Evolutionary conservation across 179 eudicot genomes (phyloP).

Genomic region (Sideroxylon spinosum): DNA sequence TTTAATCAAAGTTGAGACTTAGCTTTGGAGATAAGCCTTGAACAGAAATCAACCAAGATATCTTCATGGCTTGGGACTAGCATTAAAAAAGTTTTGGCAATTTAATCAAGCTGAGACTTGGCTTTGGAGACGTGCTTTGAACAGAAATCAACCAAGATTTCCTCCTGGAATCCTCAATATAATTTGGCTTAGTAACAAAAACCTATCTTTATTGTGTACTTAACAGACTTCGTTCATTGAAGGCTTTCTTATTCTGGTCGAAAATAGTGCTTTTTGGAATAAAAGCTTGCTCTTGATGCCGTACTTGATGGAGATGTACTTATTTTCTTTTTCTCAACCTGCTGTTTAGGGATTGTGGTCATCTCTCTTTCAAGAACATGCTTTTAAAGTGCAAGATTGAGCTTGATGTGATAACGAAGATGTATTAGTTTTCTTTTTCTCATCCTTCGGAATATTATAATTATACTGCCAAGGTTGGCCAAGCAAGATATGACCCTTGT

Average conservation of each 20-base stretch:
- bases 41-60: neutral
- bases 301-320: neutral
- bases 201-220: neutral
- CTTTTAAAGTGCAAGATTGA: no score
- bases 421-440: no score
- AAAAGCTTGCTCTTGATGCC: neutral
- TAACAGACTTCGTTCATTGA: slow-evolving; percentile 1
- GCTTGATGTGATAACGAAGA: no score
- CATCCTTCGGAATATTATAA: no score
- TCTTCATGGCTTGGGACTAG: neutral
- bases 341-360: neutral
- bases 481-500: neutral
- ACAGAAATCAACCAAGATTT: neutral
- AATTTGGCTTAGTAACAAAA: neutral
- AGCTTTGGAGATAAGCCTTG: neutral
- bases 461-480: no score
- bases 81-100: neutral
- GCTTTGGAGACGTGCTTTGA: neutral
- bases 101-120: neutral
- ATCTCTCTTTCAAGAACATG: no score
- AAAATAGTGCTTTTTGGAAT: neutral
- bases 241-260: neutral
- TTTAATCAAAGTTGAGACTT: neutral
- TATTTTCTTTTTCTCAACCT: neutral
- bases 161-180: neutral